Evolutionary conservation across 2,329 filamentous ascomycete genomes (phyloP).

Genomic region (Colletotrichum graminicola): DNA sequence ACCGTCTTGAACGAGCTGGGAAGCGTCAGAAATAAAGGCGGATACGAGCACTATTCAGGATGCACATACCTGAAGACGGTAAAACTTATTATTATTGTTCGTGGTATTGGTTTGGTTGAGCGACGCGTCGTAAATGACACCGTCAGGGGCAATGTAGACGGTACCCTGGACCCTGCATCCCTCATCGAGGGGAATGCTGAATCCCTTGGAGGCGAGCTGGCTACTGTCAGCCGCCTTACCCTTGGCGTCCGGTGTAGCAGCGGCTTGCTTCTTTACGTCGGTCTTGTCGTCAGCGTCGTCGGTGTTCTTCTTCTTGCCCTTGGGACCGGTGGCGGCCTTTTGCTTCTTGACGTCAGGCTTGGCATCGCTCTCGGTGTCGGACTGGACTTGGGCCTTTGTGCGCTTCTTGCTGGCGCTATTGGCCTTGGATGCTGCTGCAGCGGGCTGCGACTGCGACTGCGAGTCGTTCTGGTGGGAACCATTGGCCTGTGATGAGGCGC

Average conservation of each 20-base stretch:
- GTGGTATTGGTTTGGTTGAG: constrained; percentile 82
- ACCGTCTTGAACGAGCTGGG: constrained; percentile 36
- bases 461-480: constrained; percentile 22
- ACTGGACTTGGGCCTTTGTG: constrained; percentile 42
- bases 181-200: constrained; percentile 65
- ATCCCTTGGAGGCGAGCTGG: constrained; percentile 59
- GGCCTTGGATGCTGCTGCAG: constrained; percentile 19
- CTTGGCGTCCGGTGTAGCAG: constrained; percentile 50
- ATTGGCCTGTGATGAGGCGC: constrained; percentile 21
- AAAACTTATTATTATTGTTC: constrained; percentile 87
- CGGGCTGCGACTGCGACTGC: constrained; percentile 29
- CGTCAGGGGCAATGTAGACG: constrained; percentile 76
- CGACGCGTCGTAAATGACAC: constrained; percentile 81
- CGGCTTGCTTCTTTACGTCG: constrained; percentile 49
- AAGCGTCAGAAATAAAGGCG: constrained; percentile 8
- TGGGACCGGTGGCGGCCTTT: constrained; percentile 44
- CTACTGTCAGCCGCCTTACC: neutral
- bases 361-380: constrained; percentile 44
- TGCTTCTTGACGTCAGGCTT: constrained; percentile 50
- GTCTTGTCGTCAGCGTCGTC: constrained; percentile 45
- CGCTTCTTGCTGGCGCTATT: constrained; percentile 40
- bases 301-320: constrained; percentile 25
- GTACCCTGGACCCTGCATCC: constrained; percentile 53
- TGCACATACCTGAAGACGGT: constrained; percentile 73
- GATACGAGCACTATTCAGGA: constrained; percentile 12